Conservation (phyloP, 441 rosid species). For the Bocquillonia castaneifolia region DNA sequence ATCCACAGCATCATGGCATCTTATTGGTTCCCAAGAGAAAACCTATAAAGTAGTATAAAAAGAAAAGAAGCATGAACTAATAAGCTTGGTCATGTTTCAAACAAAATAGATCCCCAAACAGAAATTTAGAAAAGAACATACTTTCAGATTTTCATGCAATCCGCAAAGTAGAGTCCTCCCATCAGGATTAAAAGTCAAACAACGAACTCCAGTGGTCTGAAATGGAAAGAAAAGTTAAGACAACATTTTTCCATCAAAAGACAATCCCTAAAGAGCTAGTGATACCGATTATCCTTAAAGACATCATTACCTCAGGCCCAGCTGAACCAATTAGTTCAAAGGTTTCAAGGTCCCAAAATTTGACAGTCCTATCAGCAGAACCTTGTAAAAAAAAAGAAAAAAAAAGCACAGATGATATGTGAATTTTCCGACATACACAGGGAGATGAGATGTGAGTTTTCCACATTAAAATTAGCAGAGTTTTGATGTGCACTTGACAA, state of each 20-base stretch:
- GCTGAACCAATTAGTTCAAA: slow-evolving; percentile 94
- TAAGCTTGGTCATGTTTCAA: slow-evolving; percentile 8
- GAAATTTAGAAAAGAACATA: slow-evolving; percentile 27
- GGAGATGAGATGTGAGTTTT: background rate
- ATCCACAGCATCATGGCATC: slow-evolving; percentile 85
- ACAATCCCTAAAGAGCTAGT: background rate
- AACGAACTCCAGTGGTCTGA: slow-evolving; percentile 86
- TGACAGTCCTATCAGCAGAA: slow-evolving; percentile 97
- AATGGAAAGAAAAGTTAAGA: slow-evolving; percentile 22
- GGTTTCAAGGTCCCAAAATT: slow-evolving; percentile 99
- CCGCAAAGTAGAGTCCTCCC: slow-evolving; percentile 97
- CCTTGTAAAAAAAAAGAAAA: slow-evolving; percentile 43
- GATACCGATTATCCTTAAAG: slow-evolving; percentile 15
- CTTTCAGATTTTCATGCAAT: slow-evolving; percentile 89
- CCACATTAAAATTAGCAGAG: background rate
- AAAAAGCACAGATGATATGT: background rate
- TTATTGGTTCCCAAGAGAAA: slow-evolving; percentile 97
- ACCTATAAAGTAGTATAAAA: slow-evolving; percentile 45
- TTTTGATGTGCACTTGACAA: too few relatives aligned
- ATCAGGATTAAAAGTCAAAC: slow-evolving; percentile 89
- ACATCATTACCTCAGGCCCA: slow-evolving; percentile 76
- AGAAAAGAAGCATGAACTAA: slow-evolving; percentile 15
- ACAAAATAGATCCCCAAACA: slow-evolving; percentile 12
- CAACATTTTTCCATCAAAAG: slow-evolving; percentile 9
- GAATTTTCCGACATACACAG: background rate